A percentile compares a stretch with the other conserved stretches of the same genome.
These are phyloP conservation scores for Alternaria triticimaculans DNA, from an alignment of 2,329 filamentous ascomycete species.

Conservation along the genomic window DNA sequence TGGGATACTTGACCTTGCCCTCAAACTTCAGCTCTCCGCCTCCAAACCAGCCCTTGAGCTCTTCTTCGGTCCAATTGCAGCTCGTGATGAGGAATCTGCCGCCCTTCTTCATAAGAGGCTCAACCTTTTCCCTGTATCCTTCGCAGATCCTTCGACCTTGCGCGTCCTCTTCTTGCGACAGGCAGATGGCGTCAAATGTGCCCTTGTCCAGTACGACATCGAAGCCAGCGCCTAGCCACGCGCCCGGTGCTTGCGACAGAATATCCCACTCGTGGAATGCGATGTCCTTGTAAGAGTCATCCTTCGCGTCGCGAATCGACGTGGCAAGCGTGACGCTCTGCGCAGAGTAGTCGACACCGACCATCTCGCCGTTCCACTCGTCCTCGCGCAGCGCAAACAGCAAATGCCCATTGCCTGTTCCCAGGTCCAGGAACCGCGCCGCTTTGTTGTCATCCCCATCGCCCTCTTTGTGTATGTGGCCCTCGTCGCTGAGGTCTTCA, in stretches of 20 bases:
- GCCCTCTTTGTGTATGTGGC: slow-evolving; percentile 52
- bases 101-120: slow-evolving; percentile 70
- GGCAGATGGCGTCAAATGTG: slow-evolving; percentile 91
- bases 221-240: slow-evolving; percentile 73
- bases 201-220: slow-evolving; percentile 97
- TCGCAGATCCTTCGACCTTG: slow-evolving; percentile 71
- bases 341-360: slow-evolving; percentile 88
- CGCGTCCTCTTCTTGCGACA: slow-evolving; percentile 65
- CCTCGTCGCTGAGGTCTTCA: slow-evolving; percentile 58
- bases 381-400: slow-evolving; percentile 78
- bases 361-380: slow-evolving; percentile 72
- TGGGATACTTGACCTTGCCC: slow-evolving; percentile 78
- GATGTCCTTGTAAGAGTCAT: slow-evolving; percentile 44
- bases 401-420: slow-evolving; percentile 92
- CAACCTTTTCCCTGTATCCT: slow-evolving; percentile 73
- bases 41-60: slow-evolving; percentile 82
- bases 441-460: slow-evolving; percentile 21
- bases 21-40: slow-evolving; percentile 63
- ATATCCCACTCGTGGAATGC: slow-evolving; percentile 63
- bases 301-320: slow-evolving; percentile 59
- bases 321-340: slow-evolving; percentile 76
- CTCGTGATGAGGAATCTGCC: slow-evolving; percentile 87
- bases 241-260: slow-evolving; percentile 48
- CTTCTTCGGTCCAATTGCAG: slow-evolving; percentile 96
- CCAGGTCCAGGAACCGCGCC: slow-evolving; percentile 77